A percentile compares a stretch with the other conserved stretches of the same genome.
phyloP scores from a whole-genome alignment of 148 eudicot species.

The Amaranthus palmeri region DNA sequence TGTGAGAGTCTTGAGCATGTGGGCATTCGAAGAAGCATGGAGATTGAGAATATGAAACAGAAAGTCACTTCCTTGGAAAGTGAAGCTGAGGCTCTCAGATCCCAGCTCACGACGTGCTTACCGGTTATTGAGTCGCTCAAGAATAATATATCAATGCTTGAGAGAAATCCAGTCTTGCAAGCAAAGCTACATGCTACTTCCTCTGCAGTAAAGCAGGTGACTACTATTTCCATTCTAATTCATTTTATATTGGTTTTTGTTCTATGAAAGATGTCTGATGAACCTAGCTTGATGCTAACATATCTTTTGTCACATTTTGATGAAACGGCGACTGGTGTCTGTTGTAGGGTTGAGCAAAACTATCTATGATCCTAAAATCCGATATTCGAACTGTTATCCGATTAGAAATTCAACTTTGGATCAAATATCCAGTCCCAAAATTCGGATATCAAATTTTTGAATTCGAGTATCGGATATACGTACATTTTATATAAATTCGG shows the following conservation, averaged over 20 bases:
- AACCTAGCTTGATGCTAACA: not conserved
- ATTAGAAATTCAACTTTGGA: too few species aligned
- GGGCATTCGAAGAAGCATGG: constrained; percentile 41
- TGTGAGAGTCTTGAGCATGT: constrained; percentile 64
- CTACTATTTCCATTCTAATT: not conserved
- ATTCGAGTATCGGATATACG: too few species aligned
- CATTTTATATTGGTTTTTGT: not conserved
- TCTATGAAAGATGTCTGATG: not conserved
- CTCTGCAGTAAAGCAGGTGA: constrained; percentile 42
- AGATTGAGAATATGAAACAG: constrained; percentile 58
- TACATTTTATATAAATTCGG: too few species aligned
- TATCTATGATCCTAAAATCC: too few species aligned
- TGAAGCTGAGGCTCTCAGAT: constrained; percentile 59
- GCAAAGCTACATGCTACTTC: constrained; percentile 32
- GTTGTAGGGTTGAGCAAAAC: too few species aligned
- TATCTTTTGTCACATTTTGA: not conserved
- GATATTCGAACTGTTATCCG: too few species aligned
- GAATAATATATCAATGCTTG: constrained; percentile 58
- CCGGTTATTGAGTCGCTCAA: constrained; percentile 57
- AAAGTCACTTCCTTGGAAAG: constrained; percentile 48
- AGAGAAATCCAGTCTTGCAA: constrained; percentile 41
- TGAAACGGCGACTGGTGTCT: not conserved
- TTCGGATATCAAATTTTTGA: too few species aligned
- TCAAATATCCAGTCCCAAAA: too few species aligned
- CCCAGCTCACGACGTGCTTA: constrained; percentile 54